These are phyloP conservation scores for Lanmaoa rubissima DNA, from an alignment of 768 basidiomycete genomes.

Conservation along the genomic window DNA sequence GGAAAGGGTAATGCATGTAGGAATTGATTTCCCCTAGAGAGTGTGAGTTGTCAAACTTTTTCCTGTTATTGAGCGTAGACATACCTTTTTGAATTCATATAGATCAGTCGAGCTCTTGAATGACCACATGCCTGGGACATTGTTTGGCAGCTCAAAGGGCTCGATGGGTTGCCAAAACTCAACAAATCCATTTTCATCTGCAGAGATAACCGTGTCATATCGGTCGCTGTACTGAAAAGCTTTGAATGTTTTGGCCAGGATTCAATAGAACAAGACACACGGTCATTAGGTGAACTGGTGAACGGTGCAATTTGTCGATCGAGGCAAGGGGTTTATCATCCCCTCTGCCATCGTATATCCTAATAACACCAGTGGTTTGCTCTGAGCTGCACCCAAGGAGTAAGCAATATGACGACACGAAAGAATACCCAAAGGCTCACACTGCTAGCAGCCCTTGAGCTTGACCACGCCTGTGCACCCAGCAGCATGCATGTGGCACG, in stretches of 20 bases:
- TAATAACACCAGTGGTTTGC: constrained; percentile 65
- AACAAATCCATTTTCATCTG: constrained; percentile 91
- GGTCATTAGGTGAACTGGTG: constrained; percentile 88
- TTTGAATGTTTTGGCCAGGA: background rate
- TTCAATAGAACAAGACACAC: constrained; percentile 44
- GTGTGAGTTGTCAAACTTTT: background rate
- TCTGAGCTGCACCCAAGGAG: constrained; percentile 63
- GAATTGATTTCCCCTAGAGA: constrained; percentile 80
- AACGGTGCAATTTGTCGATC: constrained; percentile 75
- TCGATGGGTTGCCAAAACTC: constrained; percentile 95
- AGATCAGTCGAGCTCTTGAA: constrained; percentile 91
- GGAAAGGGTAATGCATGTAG: constrained; percentile 89
- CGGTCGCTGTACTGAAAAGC: constrained; percentile 76
- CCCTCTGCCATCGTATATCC: constrained; percentile 92
- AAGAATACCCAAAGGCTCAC: constrained; percentile 45
- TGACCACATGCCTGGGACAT: constrained; percentile 78
- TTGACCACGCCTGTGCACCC: constrained; percentile 90
- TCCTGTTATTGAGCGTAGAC: constrained; percentile 2
- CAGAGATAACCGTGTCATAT: constrained; percentile 90
- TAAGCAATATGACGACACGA: constrained; percentile 5
- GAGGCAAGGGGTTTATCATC: constrained; percentile 74
- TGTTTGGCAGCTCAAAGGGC: constrained; percentile 81
- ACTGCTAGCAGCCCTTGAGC: constrained; percentile 87
- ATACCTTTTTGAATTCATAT: constrained; percentile 97
- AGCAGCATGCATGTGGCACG: constrained; percentile 85